phyloP scores from a whole-genome alignment of 1,139 yeast genomes.

The Kodamaea alishanica region DNA sequence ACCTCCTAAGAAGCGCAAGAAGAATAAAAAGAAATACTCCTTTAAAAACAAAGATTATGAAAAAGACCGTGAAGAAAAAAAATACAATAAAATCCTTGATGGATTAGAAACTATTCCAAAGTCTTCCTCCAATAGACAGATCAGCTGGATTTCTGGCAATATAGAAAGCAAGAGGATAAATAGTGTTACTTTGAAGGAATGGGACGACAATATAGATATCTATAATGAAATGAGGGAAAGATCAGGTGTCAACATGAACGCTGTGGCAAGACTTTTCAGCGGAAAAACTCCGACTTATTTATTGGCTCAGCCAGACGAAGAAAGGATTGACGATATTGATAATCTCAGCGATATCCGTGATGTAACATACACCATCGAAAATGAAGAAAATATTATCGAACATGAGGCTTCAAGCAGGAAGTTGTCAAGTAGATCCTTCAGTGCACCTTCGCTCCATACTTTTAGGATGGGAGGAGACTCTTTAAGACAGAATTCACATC shows the following conservation, averaged over 20 bases:
- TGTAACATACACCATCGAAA: not conserved
- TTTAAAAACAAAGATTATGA: slow-evolving; percentile 1
- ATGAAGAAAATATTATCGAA: too few species aligned
- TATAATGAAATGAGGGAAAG: slow-evolving; percentile 26
- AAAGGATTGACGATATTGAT: slow-evolving; percentile 26
- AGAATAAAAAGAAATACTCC: slow-evolving; percentile 1
- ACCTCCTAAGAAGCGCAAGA: slow-evolving; percentile 4
- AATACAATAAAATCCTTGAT: slow-evolving; percentile 14
- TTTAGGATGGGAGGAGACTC: slow-evolving; percentile 20
- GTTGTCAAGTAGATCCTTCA: slow-evolving; percentile 17
- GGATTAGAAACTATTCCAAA: slow-evolving; percentile 36
- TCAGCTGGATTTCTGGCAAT: slow-evolving; percentile 11
- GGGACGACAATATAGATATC: slow-evolving; percentile 26
- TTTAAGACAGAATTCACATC: slow-evolving; percentile 7
- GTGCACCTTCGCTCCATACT: slow-evolving; percentile 45
- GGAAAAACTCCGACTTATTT: too few species aligned
- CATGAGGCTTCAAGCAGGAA: too few species aligned
- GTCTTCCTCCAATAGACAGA: slow-evolving; percentile 11
- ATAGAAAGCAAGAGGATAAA: slow-evolving; percentile 10
- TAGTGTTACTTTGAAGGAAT: slow-evolving; percentile 29
- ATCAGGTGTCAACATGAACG: slow-evolving; percentile 19
- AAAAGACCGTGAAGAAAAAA: slow-evolving; percentile 5
- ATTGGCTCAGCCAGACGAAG: too few species aligned
- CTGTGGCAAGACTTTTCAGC: too few species aligned
- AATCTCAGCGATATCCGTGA: slow-evolving; percentile 7